Conservation (phyloP, 805 yeast species). For the Candida boleticola region DNA sequence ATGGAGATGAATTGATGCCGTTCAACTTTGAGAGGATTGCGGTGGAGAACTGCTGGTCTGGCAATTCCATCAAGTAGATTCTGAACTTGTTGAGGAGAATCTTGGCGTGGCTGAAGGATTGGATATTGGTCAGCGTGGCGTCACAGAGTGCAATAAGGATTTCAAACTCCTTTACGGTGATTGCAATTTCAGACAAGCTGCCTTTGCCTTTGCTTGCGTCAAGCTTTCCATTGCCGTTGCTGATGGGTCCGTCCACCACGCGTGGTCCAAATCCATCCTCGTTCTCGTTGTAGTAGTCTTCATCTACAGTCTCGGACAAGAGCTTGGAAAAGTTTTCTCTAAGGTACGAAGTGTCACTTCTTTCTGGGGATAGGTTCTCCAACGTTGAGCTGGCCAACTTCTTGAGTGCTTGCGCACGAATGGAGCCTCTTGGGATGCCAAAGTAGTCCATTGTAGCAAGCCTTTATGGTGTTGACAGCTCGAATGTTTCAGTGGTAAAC, state of each 20-base stretch:
- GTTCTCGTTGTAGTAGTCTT: not conserved
- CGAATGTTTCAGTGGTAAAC: not conserved
- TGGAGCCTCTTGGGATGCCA: constrained; percentile 37
- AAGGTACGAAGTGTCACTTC: constrained; percentile 2
- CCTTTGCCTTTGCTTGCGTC: too few species aligned
- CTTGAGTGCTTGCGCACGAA: constrained; percentile 37
- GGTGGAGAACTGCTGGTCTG: constrained; percentile 41
- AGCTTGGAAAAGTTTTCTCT: constrained; percentile 22
- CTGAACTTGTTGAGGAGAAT: constrained; percentile 43
- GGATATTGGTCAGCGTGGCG: constrained; percentile 28
- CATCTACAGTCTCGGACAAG: constrained; percentile 11
- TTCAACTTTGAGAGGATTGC: constrained; percentile 23
- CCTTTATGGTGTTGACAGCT: not conserved
- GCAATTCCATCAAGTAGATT: constrained; percentile 47
- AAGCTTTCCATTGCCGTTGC: not conserved
- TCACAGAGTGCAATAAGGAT: constrained; percentile 55
- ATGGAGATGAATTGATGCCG: constrained; percentile 24
- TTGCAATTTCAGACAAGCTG: constrained; percentile 33
- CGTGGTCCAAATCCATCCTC: not conserved
- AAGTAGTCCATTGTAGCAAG: constrained; percentile 32
- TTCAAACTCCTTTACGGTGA: constrained; percentile 54
- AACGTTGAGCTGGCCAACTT: constrained; percentile 36
- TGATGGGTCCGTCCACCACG: not conserved
- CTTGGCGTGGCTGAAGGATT: constrained; percentile 35
- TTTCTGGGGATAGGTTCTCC: constrained; percentile 16